These are phyloP conservation scores for Dipodascopsis uninucleata DNA, from an alignment of 805 yeast species.

Conservation along the genomic window DNA sequence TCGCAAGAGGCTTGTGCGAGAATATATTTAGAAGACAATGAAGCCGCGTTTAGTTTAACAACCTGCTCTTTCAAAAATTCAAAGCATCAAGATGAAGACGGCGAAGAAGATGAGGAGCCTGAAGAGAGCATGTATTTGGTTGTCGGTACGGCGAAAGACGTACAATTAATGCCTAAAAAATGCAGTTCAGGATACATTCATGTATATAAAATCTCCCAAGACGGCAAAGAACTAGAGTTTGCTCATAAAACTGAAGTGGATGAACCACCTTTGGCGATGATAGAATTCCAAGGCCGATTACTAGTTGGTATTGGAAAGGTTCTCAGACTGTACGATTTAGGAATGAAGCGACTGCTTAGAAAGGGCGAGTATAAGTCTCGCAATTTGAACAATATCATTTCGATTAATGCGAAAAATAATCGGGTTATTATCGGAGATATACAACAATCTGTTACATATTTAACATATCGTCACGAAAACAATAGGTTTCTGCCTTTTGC, in stretches of 20 bases:
- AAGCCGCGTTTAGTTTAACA: slow-evolving; percentile 44
- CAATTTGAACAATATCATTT: slow-evolving; percentile 49
- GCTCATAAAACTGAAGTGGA: slow-evolving; percentile 61
- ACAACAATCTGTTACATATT: slow-evolving; percentile 57
- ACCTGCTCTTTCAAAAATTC: slow-evolving; percentile 34
- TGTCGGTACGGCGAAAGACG: slow-evolving; percentile 35
- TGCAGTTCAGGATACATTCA: slow-evolving; percentile 31
- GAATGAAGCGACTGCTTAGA: slow-evolving; percentile 71
- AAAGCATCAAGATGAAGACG: slow-evolving; percentile 7
- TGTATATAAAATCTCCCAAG: slow-evolving; percentile 34
- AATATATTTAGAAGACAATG: slow-evolving; percentile 45
- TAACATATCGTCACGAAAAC: slow-evolving; percentile 47
- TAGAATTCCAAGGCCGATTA: slow-evolving; percentile 55
- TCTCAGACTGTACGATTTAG: slow-evolving; percentile 65
- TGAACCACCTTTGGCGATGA: slow-evolving; percentile 47
- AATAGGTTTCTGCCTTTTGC: slow-evolving; percentile 55
- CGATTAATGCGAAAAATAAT: slow-evolving; percentile 52
- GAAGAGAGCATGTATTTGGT: slow-evolving; percentile 24
- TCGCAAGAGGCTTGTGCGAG: slow-evolving; percentile 41
- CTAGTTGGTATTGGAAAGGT: slow-evolving; percentile 54
- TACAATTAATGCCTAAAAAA: slow-evolving; percentile 29
- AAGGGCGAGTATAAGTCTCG: slow-evolving; percentile 52
- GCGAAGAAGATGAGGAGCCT: slow-evolving; percentile 3
- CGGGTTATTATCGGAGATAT: slow-evolving; percentile 71
- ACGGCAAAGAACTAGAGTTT: slow-evolving; percentile 43